phyloP scores from a whole-genome alignment of 306 rosid genomes.

The Vigna reflexopilosa region DNA sequence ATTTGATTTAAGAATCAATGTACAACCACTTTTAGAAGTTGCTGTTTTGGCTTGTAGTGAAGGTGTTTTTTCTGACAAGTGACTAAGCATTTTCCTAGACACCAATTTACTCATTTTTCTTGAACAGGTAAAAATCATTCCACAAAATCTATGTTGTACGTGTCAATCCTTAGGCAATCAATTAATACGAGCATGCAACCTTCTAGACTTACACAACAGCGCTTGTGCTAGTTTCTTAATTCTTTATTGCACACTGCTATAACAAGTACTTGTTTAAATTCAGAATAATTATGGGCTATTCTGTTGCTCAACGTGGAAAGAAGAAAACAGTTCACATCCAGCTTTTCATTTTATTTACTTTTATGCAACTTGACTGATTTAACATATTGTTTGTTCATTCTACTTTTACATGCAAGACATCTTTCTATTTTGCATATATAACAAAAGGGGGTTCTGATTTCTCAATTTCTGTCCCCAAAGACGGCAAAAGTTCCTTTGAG shows the following conservation, averaged over 20 bases:
- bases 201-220: too few relatives aligned
- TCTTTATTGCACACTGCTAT: background rate
- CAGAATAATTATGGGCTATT: background rate
- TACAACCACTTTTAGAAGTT: background rate
- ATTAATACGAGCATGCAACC: too few relatives aligned
- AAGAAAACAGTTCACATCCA: constrained; percentile 8
- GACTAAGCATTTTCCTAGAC: background rate
- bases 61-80: background rate
- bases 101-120: background rate
- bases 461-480: constrained; percentile 37
- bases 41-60: background rate
- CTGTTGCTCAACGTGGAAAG: constrained; percentile 1
- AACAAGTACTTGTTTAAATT: background rate
- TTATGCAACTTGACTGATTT: constrained; percentile 39
- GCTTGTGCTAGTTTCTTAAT: too few relatives aligned
- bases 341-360: constrained; percentile 50
- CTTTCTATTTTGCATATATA: constrained; percentile 43
- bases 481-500: constrained; percentile 11
- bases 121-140: too few relatives aligned
- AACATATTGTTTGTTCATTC: constrained; percentile 32
- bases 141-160: too few relatives aligned
- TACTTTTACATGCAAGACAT: constrained; percentile 35
- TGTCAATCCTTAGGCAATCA: too few relatives aligned
- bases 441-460: constrained; percentile 36
- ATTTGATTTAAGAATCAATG: background rate